A percentile compares a stretch with the other conserved stretches of the same genome.
Conservation (phyloP, 169 alveolate genomes). For the Cryptosporidium xiaoi region DNA sequence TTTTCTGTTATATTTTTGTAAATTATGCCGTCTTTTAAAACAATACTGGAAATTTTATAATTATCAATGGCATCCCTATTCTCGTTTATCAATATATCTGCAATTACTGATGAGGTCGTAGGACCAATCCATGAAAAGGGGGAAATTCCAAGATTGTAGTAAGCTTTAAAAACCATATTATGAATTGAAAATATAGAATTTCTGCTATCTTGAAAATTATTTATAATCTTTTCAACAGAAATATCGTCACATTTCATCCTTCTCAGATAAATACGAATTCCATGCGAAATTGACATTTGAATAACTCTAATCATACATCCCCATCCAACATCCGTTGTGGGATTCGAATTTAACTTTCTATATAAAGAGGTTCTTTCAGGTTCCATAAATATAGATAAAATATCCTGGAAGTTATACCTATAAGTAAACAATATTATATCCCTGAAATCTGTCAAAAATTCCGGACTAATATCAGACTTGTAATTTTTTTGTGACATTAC, state of each 20-base stretch:
- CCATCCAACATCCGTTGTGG: slow-evolving; percentile 60
- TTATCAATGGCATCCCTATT: background rate
- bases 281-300: slow-evolving; percentile 36
- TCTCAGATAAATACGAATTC: slow-evolving; percentile 15
- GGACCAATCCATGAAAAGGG: slow-evolving; percentile 69
- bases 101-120: slow-evolving; percentile 60
- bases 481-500: slow-evolving; percentile 16
- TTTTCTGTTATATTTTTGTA: slow-evolving; percentile 21
- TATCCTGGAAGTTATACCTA: slow-evolving; percentile 30
- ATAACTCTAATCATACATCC: slow-evolving; percentile 69
- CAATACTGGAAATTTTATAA: slow-evolving; percentile 33
- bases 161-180: slow-evolving; percentile 23
- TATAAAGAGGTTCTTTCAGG: background rate
- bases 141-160: slow-evolving; percentile 12
- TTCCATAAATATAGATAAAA: background rate
- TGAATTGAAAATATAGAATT: slow-evolving; percentile 46
- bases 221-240: background rate
- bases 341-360: background rate
- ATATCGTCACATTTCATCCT: background rate
- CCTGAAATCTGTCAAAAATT: slow-evolving; percentile 12
- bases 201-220: slow-evolving; percentile 35
- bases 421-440: slow-evolving; percentile 41
- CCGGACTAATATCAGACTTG: background rate
- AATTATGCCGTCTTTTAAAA: slow-evolving; percentile 37
- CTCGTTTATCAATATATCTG: slow-evolving; percentile 28